Conservation (phyloP, 805 yeast genomes). For the Teunomyces kruisii region DNA sequence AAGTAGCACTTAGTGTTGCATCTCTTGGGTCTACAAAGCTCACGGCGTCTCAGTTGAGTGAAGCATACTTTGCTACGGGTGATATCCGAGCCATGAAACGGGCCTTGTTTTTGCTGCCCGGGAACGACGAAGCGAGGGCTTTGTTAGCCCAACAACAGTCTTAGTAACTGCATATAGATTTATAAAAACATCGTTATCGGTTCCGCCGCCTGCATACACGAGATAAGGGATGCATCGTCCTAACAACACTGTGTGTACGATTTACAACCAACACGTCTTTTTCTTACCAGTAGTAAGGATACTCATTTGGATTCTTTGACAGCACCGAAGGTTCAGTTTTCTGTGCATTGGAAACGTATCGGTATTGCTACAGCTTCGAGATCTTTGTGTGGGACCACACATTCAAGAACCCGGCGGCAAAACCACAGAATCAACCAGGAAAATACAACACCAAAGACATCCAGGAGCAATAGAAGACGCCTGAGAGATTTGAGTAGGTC, state of each 20-base stretch:
- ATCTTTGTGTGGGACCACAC: no score
- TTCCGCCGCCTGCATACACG: background rate
- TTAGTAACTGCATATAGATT: background rate
- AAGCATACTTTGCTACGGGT: constrained; percentile 49
- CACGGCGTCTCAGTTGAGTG: constrained; percentile 51
- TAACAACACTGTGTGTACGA: background rate
- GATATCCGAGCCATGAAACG: constrained; percentile 60
- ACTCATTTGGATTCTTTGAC: background rate
- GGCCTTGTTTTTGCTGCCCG: constrained; percentile 50
- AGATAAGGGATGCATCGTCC: background rate
- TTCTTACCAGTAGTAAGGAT: no score
- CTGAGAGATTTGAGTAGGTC: no score
- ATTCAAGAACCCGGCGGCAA: no score
- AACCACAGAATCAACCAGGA: no score
- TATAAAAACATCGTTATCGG: background rate
- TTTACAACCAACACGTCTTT: background rate
- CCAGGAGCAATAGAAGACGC: no score
- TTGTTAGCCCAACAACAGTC: background rate
- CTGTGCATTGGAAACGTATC: no score
- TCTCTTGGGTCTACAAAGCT: constrained; percentile 48
- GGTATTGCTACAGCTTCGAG: no score
- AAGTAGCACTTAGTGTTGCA: constrained; percentile 61
- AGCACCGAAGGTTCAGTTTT: background rate
- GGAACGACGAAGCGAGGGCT: background rate
- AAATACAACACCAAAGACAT: no score